phyloP scores from a whole-genome alignment of 306 rosid species.

The Quercus engelmannii region DNA sequence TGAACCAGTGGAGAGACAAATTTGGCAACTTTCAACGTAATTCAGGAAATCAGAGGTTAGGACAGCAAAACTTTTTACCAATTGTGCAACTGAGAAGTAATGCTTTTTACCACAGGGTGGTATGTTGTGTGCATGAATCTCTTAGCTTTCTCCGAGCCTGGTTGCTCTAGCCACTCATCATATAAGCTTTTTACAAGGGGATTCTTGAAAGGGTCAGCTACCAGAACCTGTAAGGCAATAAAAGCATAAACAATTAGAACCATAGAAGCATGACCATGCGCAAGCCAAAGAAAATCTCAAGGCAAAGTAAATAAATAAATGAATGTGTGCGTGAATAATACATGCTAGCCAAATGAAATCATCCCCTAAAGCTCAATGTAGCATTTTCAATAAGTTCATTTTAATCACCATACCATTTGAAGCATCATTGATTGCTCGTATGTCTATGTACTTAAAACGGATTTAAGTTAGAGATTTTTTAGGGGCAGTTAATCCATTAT shows the following conservation, averaged over 20 bases:
- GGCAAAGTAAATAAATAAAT: background rate
- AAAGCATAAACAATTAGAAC: background rate
- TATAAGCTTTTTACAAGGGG: constrained; percentile 57
- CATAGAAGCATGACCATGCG: constrained; percentile 1
- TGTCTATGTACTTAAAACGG: background rate
- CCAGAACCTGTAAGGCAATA: constrained; percentile 41
- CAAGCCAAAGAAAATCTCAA: background rate
- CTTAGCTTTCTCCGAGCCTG: constrained; percentile 90
- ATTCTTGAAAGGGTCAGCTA: constrained; percentile 63
- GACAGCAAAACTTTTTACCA: constrained; percentile 46
- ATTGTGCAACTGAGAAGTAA: constrained; percentile 80
- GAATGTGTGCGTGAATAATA: background rate
- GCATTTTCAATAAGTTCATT: background rate
- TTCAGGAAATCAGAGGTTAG: constrained; percentile 4
- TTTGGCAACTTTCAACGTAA: background rate
- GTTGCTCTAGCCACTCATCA: constrained; percentile 78
- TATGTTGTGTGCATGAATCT: constrained; percentile 74
- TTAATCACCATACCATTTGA: background rate
- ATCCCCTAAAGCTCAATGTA: background rate
- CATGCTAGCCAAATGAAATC: background rate
- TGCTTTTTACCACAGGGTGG: constrained; percentile 79
- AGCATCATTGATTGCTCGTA: background rate
- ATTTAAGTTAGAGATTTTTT: background rate
- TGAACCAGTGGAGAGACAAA: background rate
- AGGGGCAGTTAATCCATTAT: background rate